Evolutionary conservation across 371 early-diverging fungal species (phyloP), one percentile per base, ranked within the genome.

Genomic region (Rhizopus sp.): DNA sequence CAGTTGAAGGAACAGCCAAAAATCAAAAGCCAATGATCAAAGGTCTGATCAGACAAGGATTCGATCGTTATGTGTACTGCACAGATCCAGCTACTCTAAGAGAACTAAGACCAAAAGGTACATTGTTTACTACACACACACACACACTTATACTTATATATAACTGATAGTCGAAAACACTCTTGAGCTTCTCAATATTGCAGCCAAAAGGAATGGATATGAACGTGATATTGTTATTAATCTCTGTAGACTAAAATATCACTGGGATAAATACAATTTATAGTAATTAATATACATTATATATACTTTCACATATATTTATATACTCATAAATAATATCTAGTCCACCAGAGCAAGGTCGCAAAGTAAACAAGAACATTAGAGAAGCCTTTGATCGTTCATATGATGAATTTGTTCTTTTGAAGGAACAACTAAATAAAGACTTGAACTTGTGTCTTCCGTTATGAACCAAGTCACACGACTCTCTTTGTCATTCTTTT

Each of bases 191-290:
- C 50, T 70, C 2, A 15, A 54, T 13, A 40, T 55, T n/a, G 70
- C 70, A 5, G 37, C 58, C 5, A 13, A 35, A 31, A 37, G 45
- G 9, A 51, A 49, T 10, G 67, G 70, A 3, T 46, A 61, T 29
- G 70, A 60, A 55, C 38, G 46, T 42, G 50, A 60, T 30, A 50
- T 70, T 40, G 55, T 70, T 45, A 23, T 38, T 39, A 70, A 66
- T 32, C 37, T 70, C 30, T 66, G 64, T 40, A 33, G 47, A 29
- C 49, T 70, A 9, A 63, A 66, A 15, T 61, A 55, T 16, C 50
- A 54, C 44, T 46, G 55, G n/a, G 57, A 66, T 17, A 46, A 53
- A 31, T 63, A 63, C 40, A 42, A 52, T 0, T 35, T 30, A 38
- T 41, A 67, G 70, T 70, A 59, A 35, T 12, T 29, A 35, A 10